Conservation (phyloP, 257 asterid genomes). For the Solanum tacnaense region DNA sequence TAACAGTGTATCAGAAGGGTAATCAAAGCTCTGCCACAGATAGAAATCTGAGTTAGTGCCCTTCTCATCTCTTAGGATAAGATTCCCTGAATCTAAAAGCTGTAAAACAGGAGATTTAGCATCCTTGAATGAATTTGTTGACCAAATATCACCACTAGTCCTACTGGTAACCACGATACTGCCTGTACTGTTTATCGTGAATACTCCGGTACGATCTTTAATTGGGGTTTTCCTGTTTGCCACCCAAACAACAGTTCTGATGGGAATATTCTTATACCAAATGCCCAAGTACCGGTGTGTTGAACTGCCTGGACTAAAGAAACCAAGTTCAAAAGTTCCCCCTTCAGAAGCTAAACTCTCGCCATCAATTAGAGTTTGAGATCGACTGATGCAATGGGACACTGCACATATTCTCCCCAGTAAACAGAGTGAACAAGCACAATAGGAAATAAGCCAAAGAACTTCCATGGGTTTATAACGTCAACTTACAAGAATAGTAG, state of each 20-base stretch:
- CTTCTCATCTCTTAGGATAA: slow-evolving; percentile 10
- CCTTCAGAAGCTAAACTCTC: slow-evolving; percentile 22
- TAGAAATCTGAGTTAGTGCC: slow-evolving; percentile 4
- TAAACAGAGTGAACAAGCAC: background rate
- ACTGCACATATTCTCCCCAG: slow-evolving; percentile 5
- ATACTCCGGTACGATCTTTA: slow-evolving; percentile 11
- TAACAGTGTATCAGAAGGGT: slow-evolving; percentile 32
- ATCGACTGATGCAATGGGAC: slow-evolving; percentile 2
- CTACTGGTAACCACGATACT: slow-evolving; percentile 6
- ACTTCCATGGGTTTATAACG: background rate
- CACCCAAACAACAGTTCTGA: slow-evolving; percentile 32
- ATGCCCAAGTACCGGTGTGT: slow-evolving; percentile 20
- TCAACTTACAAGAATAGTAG: background rate
- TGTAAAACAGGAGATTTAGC: slow-evolving; percentile 9
- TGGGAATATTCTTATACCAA: slow-evolving; percentile 34
- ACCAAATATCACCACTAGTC: slow-evolving; percentile 14
- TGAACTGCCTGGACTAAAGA: slow-evolving; percentile 28
- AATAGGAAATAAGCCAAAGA: slow-evolving; percentile 1
- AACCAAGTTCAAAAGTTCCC: slow-evolving; percentile 25
- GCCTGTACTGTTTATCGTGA: slow-evolving; percentile 11
- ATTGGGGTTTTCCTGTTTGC: slow-evolving; percentile 26
- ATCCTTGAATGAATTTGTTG: slow-evolving; percentile 4
- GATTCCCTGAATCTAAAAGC: slow-evolving; percentile 24
- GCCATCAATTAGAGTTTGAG: slow-evolving; percentile 22
- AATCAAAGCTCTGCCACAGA: slow-evolving; percentile 29